Percentiles rank a stretch among this genome's conserved stretches.
These are phyloP conservation scores for Epichloe bromicola DNA, from an alignment of 2,329 filamentous ascomycete species.

Conservation along the genomic window DNA sequence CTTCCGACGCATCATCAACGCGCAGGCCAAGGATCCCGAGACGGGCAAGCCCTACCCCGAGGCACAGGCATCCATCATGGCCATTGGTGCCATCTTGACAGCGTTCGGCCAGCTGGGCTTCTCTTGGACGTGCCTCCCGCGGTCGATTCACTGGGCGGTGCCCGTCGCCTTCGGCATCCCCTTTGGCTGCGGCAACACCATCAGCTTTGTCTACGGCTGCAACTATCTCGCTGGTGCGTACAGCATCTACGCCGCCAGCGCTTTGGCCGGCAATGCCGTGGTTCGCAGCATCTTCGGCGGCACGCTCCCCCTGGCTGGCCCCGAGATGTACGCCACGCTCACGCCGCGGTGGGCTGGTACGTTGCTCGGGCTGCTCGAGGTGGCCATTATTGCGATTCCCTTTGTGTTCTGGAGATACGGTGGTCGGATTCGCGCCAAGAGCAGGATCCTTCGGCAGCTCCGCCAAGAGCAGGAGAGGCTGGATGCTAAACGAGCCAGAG, in stretches of 20 bases:
- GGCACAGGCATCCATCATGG: slow-evolving; percentile 68
- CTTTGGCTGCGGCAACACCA: slow-evolving; percentile 64
- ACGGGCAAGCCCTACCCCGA: slow-evolving; percentile 67
- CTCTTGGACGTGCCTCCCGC: slow-evolving; percentile 73
- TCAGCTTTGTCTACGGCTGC: slow-evolving; percentile 68
- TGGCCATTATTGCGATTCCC: slow-evolving; percentile 64
- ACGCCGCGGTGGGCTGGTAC: slow-evolving; percentile 71
- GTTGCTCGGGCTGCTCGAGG: slow-evolving; percentile 59
- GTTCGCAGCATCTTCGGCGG: slow-evolving; percentile 62
- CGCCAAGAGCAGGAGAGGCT: slow-evolving; percentile 29
- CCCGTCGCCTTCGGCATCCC: slow-evolving; percentile 68
- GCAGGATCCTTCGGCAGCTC: slow-evolving; percentile 32
- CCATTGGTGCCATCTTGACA: slow-evolving; percentile 60
- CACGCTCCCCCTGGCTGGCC: slow-evolving; percentile 57
- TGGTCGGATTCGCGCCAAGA: slow-evolving; percentile 37
- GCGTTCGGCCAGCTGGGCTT: slow-evolving; percentile 76
- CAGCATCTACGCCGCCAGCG: slow-evolving; percentile 69
- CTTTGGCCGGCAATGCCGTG: slow-evolving; percentile 68
- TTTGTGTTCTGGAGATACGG: slow-evolving; percentile 62
- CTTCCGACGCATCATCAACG: slow-evolving; percentile 64
- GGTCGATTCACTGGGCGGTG: slow-evolving; percentile 66
- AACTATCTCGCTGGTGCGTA: slow-evolving; percentile 74
- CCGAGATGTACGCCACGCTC: slow-evolving; percentile 55
- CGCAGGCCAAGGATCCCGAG: slow-evolving; percentile 58
- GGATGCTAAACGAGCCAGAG: slow-evolving; percentile 19